Conservation (phyloP, 106 monocot species). For the Dendrobium huoshanense region DNA sequence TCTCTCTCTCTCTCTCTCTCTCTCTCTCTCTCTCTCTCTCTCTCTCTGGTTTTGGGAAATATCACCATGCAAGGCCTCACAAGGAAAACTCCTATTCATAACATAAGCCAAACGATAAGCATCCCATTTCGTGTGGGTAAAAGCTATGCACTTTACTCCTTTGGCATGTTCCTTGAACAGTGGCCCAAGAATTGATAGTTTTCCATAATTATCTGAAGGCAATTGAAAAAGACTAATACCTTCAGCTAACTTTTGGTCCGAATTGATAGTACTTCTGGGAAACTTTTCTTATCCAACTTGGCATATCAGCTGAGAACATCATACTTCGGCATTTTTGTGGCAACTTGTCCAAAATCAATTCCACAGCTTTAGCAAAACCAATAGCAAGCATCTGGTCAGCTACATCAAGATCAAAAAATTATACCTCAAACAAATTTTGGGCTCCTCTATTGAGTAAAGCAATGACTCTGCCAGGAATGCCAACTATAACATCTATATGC, state of each 20-base stretch:
- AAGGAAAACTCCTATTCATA: constrained; percentile 50
- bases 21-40: constrained; percentile 63
- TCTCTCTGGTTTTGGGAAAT: constrained; percentile 86
- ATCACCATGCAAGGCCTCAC: constrained; percentile 87
- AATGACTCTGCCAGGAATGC: constrained; percentile 91
- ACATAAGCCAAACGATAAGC: constrained; percentile 68
- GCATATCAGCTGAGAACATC: constrained; percentile 99
- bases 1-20: constrained; percentile 61
- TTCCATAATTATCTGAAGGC: constrained; percentile 61
- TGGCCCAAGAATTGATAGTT: constrained; percentile 71
- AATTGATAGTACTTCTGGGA: constrained; percentile 61
- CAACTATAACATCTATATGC: constrained; percentile 93
- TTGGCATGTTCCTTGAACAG: constrained; percentile 89
- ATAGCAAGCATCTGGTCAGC: constrained; percentile 97
- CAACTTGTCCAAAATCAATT: constrained; percentile 70
- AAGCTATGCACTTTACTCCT: constrained; percentile 95
- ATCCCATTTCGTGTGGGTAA: constrained; percentile 95
- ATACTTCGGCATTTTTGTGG: constrained; percentile 69
- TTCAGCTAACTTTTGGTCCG: constrained; percentile 87
- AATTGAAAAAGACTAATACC: constrained; percentile 83
- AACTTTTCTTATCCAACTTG: constrained; percentile 73
- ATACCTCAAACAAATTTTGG: constrained; percentile 72
- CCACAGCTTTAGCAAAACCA: constrained; percentile 95
- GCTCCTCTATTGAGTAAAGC: constrained; percentile 80
- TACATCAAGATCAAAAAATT: constrained; percentile 91